A percentile compares a stretch with the other conserved stretches of the same genome.
Evolutionary conservation across 352 stramenopile species (phyloP).

Genomic region (Phytophthora citrophthora): DNA sequence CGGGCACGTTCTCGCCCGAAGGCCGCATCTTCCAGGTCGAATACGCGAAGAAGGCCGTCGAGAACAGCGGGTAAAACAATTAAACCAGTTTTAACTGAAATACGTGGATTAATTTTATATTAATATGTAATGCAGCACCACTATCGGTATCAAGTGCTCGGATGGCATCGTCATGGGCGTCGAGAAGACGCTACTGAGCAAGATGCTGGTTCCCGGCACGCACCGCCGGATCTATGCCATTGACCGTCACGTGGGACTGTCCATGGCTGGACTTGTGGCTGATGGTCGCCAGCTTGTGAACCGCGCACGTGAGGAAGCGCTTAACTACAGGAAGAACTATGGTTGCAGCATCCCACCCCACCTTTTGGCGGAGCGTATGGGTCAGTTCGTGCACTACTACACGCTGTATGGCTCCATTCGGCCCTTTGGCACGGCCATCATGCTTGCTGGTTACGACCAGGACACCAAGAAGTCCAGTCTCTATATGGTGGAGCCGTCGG

Average conservation of each 20-base stretch:
- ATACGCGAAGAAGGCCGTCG: conserved; percentile 98
- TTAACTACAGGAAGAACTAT: conserved; percentile 97
- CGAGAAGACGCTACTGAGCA: conserved; percentile 95
- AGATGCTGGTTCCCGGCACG: conserved; percentile 92
- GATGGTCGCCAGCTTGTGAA: conserved; percentile 97
- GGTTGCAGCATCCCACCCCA: conserved; percentile 93
- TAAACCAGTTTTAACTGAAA: neutral
- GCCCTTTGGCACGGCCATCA: conserved; percentile 96
- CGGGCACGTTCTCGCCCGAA: conserved; percentile 97
- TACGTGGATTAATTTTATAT: neutral
- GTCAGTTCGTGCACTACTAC: conserved; percentile 99
- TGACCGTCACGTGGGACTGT: conserved; percentile 92
- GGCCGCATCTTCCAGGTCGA: conserved; percentile 99
- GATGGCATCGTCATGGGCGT: conserved; percentile 98
- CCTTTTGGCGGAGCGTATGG: conserved; percentile 95
- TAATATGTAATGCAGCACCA: conserved; percentile 72
- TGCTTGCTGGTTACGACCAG: conserved; percentile 96
- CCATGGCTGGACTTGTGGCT: conserved; percentile 95
- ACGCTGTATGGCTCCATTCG: conserved; percentile 97
- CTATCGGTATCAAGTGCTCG: conserved; percentile 97
- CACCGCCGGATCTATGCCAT: conserved; percentile 91
- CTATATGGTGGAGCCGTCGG: conserved; percentile 94
- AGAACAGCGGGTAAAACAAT: conserved; percentile 90
- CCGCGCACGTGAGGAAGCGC: conserved; percentile 93
- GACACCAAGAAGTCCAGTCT: conserved; percentile 91